A percentile compares a stretch with the other conserved stretches of the same genome.
Conservation (phyloP, 108 stramenopile species). For the Chaetoceros muelleri region DNA sequence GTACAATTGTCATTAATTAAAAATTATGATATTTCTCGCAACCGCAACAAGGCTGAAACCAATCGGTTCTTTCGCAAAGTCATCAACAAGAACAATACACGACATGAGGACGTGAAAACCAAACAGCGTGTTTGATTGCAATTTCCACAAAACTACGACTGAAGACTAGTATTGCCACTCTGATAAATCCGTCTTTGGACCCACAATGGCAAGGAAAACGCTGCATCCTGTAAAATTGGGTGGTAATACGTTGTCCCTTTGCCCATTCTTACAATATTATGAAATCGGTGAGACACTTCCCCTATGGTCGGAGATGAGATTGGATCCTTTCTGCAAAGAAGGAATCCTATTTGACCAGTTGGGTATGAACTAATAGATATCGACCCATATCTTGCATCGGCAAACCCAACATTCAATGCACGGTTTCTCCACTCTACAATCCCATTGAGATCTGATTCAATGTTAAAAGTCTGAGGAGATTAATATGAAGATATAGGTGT, state of each 20-base stretch:
- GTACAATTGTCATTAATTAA: no score
- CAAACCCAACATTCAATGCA: constrained; percentile 44
- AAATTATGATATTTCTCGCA: no score
- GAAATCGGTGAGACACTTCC: constrained; percentile 17
- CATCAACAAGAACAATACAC: no score
- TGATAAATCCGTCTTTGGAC: constrained; percentile 48
- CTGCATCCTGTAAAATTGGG: constrained; percentile 41
- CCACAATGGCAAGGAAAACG: constrained; percentile 76
- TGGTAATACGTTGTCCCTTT: constrained; percentile 61
- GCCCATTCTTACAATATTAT: constrained; percentile 22
- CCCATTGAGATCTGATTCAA: constrained; percentile 52
- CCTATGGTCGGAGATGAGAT: constrained; percentile 4
- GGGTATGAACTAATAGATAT: constrained; percentile 58
- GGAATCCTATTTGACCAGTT: constrained; percentile 75
- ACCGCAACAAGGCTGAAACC: no score
- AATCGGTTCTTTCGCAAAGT: no score
- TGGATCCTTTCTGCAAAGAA: constrained; percentile 44
- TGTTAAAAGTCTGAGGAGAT: constrained; percentile 41
- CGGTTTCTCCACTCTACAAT: constrained; percentile 44
- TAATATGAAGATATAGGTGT: no score
- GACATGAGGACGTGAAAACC: no score
- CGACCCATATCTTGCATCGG: constrained; percentile 47
- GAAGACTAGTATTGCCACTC: no score
- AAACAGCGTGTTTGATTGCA: no score
- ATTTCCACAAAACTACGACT: no score